Evolutionary conservation across 1,284 basidiomycete species (phyloP).

Genomic region (Cutaneotrichosporon sp.): DNA sequence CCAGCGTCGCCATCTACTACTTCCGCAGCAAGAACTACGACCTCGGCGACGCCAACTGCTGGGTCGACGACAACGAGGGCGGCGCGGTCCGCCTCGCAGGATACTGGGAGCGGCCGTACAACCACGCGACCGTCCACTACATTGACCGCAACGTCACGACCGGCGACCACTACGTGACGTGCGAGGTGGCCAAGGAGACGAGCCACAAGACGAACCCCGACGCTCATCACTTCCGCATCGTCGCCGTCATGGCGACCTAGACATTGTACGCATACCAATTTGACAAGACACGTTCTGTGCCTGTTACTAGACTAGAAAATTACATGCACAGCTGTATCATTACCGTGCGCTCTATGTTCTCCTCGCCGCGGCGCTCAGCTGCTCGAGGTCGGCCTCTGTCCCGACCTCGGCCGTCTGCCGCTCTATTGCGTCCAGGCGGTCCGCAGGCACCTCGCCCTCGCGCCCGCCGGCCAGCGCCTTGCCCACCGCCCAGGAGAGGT

Average conservation of each 20-base stretch:
- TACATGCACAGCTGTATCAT: constrained; percentile 3
- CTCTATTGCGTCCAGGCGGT: constrained; percentile 23
- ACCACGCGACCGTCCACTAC: constrained; percentile 49
- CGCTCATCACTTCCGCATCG: constrained; percentile 54
- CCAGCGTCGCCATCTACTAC: constrained; percentile 53
- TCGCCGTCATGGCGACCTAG: constrained; percentile 55
- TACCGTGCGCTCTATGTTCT: background rate
- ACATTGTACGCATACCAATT: background rate
- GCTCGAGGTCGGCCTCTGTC: constrained; percentile 26
- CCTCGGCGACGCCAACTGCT: constrained; percentile 53
- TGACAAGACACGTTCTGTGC: background rate
- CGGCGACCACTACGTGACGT: constrained; percentile 48
- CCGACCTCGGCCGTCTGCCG: constrained; percentile 27
- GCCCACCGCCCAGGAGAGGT: constrained; percentile 50
- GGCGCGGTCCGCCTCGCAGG: constrained; percentile 45
- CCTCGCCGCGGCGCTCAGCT: constrained; percentile 7
- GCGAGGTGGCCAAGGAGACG: constrained; percentile 49
- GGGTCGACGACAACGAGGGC: constrained; percentile 54
- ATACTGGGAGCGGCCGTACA: constrained; percentile 51
- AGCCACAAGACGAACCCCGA: constrained; percentile 45
- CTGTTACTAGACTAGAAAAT: constrained; percentile 1
- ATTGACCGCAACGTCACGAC: constrained; percentile 53
- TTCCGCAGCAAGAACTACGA: constrained; percentile 52
- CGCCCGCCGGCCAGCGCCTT: constrained; percentile 26
- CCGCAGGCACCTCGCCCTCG: constrained; percentile 17